Percentiles rank a stretch among this genome's conserved stretches.
Conservation (phyloP, 2,329 filamentous ascomycete genomes). For the Pseudogymnoascus sp. region DNA sequence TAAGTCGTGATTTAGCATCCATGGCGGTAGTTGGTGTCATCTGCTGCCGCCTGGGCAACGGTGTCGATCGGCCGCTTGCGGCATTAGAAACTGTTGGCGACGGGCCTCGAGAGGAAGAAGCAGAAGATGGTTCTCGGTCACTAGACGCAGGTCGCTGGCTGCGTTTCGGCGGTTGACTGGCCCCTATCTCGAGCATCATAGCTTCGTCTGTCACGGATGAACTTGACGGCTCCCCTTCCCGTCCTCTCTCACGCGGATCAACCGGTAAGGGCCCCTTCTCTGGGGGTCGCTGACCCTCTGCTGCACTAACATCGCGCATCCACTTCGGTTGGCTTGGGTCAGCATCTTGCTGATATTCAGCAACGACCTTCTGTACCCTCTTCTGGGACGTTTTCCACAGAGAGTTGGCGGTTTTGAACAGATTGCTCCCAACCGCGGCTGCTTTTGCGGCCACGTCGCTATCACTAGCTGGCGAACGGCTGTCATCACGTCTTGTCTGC, state of each 20-base stretch:
- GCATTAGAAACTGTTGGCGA: slow-evolving; percentile 42
- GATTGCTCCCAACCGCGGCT: slow-evolving; percentile 69
- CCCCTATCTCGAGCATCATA: slow-evolving; percentile 66
- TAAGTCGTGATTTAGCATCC: slow-evolving; percentile 56
- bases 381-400: slow-evolving; percentile 94
- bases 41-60: slow-evolving; percentile 55
- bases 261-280: slow-evolving; percentile 30
- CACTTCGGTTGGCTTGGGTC: slow-evolving; percentile 84
- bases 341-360: slow-evolving; percentile 68
- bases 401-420: slow-evolving; percentile 91
- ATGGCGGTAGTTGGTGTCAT: slow-evolving; percentile 31
- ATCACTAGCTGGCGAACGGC: slow-evolving; percentile 51
- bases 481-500: slow-evolving; percentile 43
- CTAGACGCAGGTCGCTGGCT: slow-evolving; percentile 20
- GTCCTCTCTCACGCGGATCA: slow-evolving; percentile 23
- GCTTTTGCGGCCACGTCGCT: slow-evolving; percentile 75
- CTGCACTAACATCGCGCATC: slow-evolving; percentile 66
- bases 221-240: slow-evolving; percentile 14
- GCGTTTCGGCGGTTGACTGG: slow-evolving; percentile 43
- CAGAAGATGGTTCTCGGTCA: slow-evolving; percentile 16
- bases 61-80: slow-evolving; percentile 36
- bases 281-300: slow-evolving; percentile 30
- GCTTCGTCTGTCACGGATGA: slow-evolving; percentile 59
- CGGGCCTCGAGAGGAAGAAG: slow-evolving; percentile 36
- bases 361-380: slow-evolving; percentile 83